phyloP scores from a whole-genome alignment of 2,329 filamentous ascomycete genomes.

The Verticillium dahliae region DNA sequence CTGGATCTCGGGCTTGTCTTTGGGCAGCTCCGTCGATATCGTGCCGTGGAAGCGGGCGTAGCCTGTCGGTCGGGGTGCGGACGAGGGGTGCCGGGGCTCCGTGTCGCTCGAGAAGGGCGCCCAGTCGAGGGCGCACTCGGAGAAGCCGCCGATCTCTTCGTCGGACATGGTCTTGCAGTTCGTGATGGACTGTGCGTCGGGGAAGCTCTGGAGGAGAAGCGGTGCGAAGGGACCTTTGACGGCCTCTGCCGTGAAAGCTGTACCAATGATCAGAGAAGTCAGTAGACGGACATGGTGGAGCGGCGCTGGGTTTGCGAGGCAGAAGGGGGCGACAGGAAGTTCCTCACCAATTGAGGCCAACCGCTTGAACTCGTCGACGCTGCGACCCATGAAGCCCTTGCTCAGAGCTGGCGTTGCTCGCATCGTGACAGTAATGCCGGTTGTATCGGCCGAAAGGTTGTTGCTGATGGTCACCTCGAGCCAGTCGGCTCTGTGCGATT shows the following conservation, averaged over 20 bases:
- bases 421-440: slow-evolving; percentile 29
- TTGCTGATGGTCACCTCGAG: slow-evolving; percentile 1
- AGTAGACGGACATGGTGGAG: background rate
- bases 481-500: background rate
- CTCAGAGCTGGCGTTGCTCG: slow-evolving; percentile 35
- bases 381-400: slow-evolving; percentile 52
- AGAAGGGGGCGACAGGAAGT: background rate
- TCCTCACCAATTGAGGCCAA: slow-evolving; percentile 46
- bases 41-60: slow-evolving; percentile 80
- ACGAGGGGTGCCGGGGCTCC: slow-evolving; percentile 7
- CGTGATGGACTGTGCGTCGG: slow-evolving; percentile 35
- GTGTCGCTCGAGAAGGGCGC: slow-evolving; percentile 9
- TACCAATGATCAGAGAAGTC: slow-evolving; percentile 1
- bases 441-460: background rate
- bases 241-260: slow-evolving; percentile 64
- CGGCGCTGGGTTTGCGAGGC: background rate
- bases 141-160: slow-evolving; percentile 79
- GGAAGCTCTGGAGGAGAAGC: slow-evolving; percentile 59
- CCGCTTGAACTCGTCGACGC: slow-evolving; percentile 53
- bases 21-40: slow-evolving; percentile 81
- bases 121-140: slow-evolving; percentile 65
- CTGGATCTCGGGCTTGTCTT: slow-evolving; percentile 65
- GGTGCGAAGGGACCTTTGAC: slow-evolving; percentile 59
- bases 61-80: slow-evolving; percentile 15
- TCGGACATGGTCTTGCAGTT: slow-evolving; percentile 79